A percentile compares a stretch with the other conserved stretches of the same genome.
Conservation (phyloP, 2,329 filamentous ascomycete species). For the Verticillium nubilum region DNA sequence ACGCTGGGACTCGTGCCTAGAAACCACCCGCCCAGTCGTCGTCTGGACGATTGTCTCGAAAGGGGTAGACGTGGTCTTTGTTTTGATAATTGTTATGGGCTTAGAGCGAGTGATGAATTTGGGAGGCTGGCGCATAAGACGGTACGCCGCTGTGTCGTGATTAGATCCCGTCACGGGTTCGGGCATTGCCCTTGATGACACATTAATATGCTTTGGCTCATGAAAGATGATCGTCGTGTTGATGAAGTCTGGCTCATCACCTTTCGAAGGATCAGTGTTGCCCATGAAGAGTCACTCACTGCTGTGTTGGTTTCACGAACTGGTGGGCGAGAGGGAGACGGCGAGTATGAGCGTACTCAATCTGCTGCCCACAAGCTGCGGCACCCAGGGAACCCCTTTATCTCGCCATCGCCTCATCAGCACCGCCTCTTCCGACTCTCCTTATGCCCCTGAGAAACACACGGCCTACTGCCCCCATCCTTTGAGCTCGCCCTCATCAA, state of each 20-base stretch:
- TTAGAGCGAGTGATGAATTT: neutral
- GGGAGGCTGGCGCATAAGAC: neutral
- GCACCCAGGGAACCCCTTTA: too few species aligned
- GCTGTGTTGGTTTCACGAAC: too few species aligned
- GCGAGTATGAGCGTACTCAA: too few species aligned
- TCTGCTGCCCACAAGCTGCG: too few species aligned
- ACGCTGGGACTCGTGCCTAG: constrained; percentile 20
- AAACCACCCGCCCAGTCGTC: constrained; percentile 5
- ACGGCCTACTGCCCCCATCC: neutral
- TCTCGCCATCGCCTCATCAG: too few species aligned
- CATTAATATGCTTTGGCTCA: neutral
- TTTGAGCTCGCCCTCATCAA: neutral
- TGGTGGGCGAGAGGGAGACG: too few species aligned
- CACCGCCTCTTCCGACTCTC: too few species aligned
- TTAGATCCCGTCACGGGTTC: neutral
- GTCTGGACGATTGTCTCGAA: neutral
- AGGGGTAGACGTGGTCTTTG: neutral
- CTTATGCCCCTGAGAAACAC: too few species aligned
- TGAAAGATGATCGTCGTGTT: too few species aligned
- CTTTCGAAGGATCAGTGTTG: too few species aligned
- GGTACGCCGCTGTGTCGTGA: neutral
- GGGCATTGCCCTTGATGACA: neutral
- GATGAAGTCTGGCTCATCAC: too few species aligned
- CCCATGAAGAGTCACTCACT: too few species aligned
- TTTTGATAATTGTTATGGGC: neutral